Evolutionary conservation across 805 yeast species (phyloP).

Genomic region (Phaffomyces antillensis): DNA sequence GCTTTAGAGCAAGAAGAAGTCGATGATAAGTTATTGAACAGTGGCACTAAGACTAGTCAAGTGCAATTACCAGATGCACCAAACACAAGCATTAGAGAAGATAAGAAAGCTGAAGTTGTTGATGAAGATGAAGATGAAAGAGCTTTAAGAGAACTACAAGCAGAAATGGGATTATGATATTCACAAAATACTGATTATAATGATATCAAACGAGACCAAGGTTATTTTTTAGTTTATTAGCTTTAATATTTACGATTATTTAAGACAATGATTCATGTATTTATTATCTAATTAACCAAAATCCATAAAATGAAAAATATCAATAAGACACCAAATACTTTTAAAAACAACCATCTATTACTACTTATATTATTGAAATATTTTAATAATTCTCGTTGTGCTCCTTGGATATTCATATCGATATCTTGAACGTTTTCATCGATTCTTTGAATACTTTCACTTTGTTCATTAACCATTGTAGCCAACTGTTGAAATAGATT

Average conservation of each 20-base stretch:
- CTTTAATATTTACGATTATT: neutral
- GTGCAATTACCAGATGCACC: constrained; percentile 43
- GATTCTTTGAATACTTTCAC: constrained; percentile 91
- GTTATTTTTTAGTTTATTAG: neutral
- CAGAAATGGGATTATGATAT: constrained; percentile 71
- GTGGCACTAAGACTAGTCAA: constrained; percentile 24
- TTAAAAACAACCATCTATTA: constrained; percentile 87
- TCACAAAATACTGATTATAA: neutral
- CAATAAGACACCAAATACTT: constrained; percentile 81
- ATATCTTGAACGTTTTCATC: constrained; percentile 95
- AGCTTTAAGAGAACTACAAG: constrained; percentile 73
- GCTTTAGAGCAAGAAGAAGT: constrained; percentile 10
- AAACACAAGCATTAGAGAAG: constrained; percentile 24
- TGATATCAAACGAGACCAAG: neutral
- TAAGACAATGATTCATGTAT: neutral
- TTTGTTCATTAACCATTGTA: constrained; percentile 96
- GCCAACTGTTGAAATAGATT: constrained; percentile 90
- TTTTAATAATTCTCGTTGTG: constrained; percentile 87
- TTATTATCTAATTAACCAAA: constrained; percentile 45
- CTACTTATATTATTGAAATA: constrained; percentile 83
- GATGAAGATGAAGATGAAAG: constrained; percentile 84
- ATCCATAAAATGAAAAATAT: constrained; percentile 76
- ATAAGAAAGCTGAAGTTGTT: constrained; percentile 32
- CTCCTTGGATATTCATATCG: constrained; percentile 81
- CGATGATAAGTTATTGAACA: constrained; percentile 44